Evolutionary conservation across 176 grass and related monocot species (phyloP).

Genomic region (Oropetium thomaeum): DNA sequence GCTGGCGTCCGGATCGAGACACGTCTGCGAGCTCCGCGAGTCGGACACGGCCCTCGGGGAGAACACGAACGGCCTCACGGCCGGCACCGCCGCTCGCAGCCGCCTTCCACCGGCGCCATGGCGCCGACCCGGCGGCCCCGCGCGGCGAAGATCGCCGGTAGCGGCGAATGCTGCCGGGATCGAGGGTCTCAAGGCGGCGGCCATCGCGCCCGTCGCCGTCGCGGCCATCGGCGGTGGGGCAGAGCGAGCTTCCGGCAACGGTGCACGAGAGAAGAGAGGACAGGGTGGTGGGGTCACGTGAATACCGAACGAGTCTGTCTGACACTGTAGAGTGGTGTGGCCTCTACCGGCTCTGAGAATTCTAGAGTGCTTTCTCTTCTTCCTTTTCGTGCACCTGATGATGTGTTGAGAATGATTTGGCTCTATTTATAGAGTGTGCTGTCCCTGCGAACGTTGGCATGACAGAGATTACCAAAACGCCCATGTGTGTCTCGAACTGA

Average conservation of each 20-base stretch:
- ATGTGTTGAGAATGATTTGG: neutral
- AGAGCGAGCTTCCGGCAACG: slow-evolving; percentile 13
- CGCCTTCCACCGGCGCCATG: slow-evolving; percentile 23
- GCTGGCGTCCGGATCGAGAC: slow-evolving; percentile 95
- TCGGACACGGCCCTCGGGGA: slow-evolving; percentile 77
- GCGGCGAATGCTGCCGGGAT: slow-evolving; percentile 10
- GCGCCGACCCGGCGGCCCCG: neutral
- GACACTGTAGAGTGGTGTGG: slow-evolving; percentile 29
- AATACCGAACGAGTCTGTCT: neutral
- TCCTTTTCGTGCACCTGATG: neutral
- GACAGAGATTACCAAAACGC: neutral
- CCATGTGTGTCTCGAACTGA: neutral
- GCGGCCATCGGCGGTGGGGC: slow-evolving; percentile 36
- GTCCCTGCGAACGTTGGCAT: neutral
- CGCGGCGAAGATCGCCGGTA: neutral
- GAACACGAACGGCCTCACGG: slow-evolving; percentile 44
- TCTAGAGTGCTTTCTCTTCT: neutral
- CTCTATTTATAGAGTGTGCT: slow-evolving; percentile 14
- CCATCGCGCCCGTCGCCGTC: slow-evolving; percentile 49
- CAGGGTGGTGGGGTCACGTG: neutral
- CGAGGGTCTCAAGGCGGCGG: slow-evolving; percentile 12
- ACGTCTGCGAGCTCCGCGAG: slow-evolving; percentile 79
- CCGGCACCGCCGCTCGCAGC: slow-evolving; percentile 25
- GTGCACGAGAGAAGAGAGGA: neutral
- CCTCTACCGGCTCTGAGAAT: slow-evolving; percentile 12